Evolutionary conservation across 1,139 yeast genomes (phyloP), one percentile per base, ranked within the genome.

Genomic region (Lodderomyces theae): DNA sequence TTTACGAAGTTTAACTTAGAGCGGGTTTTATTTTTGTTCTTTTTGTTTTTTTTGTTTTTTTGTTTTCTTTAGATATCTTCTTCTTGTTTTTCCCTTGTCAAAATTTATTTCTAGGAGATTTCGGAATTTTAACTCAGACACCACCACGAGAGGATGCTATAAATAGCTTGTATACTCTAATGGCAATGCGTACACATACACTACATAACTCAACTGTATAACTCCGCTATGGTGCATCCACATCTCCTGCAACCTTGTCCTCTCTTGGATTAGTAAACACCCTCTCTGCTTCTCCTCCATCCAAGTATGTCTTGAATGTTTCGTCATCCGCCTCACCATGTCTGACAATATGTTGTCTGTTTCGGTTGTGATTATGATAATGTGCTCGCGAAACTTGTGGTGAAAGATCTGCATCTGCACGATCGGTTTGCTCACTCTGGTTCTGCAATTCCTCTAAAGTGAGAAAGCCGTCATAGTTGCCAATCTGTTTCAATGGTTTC

Each of bases 401-500:
- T 9, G 31, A n/a, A n/a, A 21, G 7, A n/a, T 18, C 26, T 19
- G 13, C 5, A 4, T 42, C 42, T 8, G 54, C 42, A 37, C 54
- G 61, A 38, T 65, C 46, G 1, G 59, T 47, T 16, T 66, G 42
- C 11, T 32, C 26, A 3, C 67, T 64, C 10, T 54, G 64, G 18
- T 46, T 48, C 39, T 69, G 74, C 35, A 73, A 57, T 39, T 73
- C 77, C 34, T 65, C 61, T 17, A 72, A 55, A 0, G 74, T 63
- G 58, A 67, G 56, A 47, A 56, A 70, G 7, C 62, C 56, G 6
- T 64, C 64, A 49, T 71, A 72, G 46, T 68, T 65, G 0, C 66
- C 57, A 16, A 75, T 61, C 48, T 74, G 79, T 43, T 68, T 68
- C 51, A 74, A 61, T 9, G 79, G 79, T 43, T 64, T 66, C 11